Conservation (phyloP, 139 green algal species). For the Helicosporidium sp. region DNA sequence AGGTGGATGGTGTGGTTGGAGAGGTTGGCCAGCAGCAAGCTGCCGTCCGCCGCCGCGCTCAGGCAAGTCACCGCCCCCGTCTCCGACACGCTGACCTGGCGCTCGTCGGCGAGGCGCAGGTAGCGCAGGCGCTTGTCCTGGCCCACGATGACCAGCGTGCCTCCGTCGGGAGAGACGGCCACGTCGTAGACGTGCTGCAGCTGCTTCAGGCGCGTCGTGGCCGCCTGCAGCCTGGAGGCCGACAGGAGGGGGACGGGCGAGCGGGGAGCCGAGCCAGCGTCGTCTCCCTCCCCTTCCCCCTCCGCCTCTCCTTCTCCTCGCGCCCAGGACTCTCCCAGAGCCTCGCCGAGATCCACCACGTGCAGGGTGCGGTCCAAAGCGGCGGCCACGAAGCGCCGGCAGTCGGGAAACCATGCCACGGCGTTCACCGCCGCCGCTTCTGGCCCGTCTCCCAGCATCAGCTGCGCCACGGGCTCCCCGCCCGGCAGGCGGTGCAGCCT, state of each 20-base stretch:
- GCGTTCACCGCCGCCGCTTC: slow-evolving; percentile 25
- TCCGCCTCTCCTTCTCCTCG: neutral
- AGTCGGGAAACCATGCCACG: slow-evolving; percentile 46
- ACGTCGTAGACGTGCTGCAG: slow-evolving; percentile 55
- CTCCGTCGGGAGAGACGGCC: slow-evolving; percentile 37
- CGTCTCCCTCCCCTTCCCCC: too few relatives aligned
- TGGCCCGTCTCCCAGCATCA: too few relatives aligned
- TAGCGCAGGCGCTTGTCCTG: slow-evolving; percentile 28
- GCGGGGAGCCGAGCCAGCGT: too few relatives aligned
- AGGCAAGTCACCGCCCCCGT: slow-evolving; percentile 24
- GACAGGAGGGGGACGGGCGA: too few relatives aligned
- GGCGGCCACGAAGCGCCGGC: slow-evolving; percentile 36
- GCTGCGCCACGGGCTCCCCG: slow-evolving; percentile 10
- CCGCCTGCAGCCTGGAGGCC: too few relatives aligned
- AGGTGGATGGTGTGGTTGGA: slow-evolving; percentile 7
- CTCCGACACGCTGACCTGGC: slow-evolving; percentile 16
- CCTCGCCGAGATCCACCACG: slow-evolving; percentile 7
- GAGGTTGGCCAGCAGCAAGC: slow-evolving; percentile 37
- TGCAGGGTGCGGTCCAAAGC: slow-evolving; percentile 26
- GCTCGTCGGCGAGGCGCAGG: slow-evolving; percentile 26
- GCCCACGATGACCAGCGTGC: slow-evolving; percentile 32
- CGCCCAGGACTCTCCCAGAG: slow-evolving; percentile 5
- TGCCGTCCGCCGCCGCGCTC: slow-evolving; percentile 26
- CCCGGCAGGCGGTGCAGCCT: slow-evolving; percentile 25
- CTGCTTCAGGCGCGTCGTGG: slow-evolving; percentile 7